phyloP scores from a whole-genome alignment of 345 rosid species.

The Abelmoschus esculentus region DNA sequence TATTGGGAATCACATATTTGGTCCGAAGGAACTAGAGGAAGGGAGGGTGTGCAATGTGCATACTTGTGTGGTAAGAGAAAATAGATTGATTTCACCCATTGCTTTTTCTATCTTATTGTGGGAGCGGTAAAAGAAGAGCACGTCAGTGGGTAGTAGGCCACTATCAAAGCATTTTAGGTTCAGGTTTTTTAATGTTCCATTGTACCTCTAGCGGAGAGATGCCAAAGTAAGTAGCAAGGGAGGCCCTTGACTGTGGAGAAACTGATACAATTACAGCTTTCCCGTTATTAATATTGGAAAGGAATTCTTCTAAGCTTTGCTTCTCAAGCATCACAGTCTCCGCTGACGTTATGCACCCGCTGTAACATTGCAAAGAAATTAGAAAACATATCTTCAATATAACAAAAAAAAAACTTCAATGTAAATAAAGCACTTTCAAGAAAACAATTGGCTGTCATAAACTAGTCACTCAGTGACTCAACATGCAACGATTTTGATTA shows the following conservation, averaged over 20 bases:
- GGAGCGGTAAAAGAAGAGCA: neutral
- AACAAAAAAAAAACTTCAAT: neutral
- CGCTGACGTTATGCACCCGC: constrained; percentile 94
- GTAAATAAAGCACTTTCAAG: neutral
- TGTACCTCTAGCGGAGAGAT: neutral
- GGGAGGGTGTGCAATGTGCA: neutral
- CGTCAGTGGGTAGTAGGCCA: neutral
- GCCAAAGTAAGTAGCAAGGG: constrained; percentile 41
- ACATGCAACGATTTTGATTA: neutral
- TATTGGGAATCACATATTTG: neutral
- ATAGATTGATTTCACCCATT: neutral
- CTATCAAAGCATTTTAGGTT: neutral
- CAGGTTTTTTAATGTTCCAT: neutral
- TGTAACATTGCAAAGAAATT: constrained; percentile 20
- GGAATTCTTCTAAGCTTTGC: constrained; percentile 85
- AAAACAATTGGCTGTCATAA: neutral
- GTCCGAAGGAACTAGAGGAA: neutral
- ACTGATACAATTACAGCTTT: constrained; percentile 60
- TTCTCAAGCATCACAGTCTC: constrained; percentile 97
- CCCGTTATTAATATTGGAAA: constrained; percentile 52
- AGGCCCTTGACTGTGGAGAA: constrained; percentile 87
- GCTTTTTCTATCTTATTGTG: neutral
- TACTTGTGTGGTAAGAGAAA: neutral
- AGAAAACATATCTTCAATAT: neutral
- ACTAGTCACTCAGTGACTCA: neutral